phyloP scores from a whole-genome alignment of 331 rosid species.

The Acacia concinna region DNA sequence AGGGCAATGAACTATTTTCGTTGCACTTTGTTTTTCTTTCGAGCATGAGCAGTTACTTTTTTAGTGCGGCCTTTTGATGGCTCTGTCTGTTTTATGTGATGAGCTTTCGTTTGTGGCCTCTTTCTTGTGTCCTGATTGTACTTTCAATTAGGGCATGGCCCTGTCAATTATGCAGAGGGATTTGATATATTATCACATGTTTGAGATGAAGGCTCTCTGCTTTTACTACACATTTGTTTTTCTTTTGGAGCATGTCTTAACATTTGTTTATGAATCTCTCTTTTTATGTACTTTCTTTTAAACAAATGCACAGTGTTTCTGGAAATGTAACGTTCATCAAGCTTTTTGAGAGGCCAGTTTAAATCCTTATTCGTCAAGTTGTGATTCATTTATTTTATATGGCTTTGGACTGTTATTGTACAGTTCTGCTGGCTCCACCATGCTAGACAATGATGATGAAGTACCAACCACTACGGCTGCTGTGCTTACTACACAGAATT shows the following conservation, averaged over 20 bases:
- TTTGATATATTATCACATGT: neutral
- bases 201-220: neutral
- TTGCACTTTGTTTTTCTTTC: neutral
- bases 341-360: constrained; percentile 21
- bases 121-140: neutral
- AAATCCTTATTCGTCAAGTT: constrained; percentile 9
- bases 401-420: constrained; percentile 39
- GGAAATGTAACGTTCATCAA: neutral
- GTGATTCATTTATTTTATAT: constrained; percentile 23
- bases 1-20: neutral
- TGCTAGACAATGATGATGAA: constrained; percentile 81
- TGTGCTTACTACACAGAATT: constrained; percentile 59
- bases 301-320: neutral
- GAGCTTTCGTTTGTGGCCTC: neutral
- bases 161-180: neutral
- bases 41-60: neutral
- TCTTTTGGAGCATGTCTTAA: neutral
- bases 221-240: neutral
- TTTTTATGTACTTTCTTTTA: neutral
- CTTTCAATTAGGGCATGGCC: neutral
- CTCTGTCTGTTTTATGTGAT: neutral
- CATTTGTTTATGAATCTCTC: neutral
- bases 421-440: constrained; percentile 68
- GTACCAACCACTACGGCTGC: constrained; percentile 82
- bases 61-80: neutral